Conservation (phyloP, 2,329 filamentous ascomycete species). For the Cordyceps militaris region DNA sequence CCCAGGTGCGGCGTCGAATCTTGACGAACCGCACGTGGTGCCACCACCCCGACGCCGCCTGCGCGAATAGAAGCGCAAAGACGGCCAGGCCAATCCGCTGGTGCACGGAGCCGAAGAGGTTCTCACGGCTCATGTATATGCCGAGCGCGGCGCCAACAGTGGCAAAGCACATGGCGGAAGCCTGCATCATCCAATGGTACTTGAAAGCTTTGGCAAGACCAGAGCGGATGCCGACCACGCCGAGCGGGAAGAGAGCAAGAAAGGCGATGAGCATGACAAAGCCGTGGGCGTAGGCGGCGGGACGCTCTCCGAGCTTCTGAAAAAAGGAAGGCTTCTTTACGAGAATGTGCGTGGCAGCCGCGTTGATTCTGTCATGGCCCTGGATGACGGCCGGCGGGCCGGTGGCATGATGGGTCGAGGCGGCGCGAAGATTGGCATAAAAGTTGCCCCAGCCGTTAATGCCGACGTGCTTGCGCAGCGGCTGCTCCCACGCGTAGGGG, state of each 20-base stretch:
- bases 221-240: conserved; percentile 13
- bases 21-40: conserved; percentile 12
- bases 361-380: neutral
- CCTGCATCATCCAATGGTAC: conserved; percentile 13
- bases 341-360: neutral
- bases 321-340: neutral
- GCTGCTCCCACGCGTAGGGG: conserved; percentile 8
- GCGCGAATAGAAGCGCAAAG: neutral
- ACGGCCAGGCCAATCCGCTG: conserved; percentile 7
- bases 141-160: conserved; percentile 5
- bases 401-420: conserved; percentile 6
- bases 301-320: neutral
- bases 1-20: conserved; percentile 11
- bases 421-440: conserved; percentile 9
- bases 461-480: conserved; percentile 10
- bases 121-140: conserved; percentile 4
- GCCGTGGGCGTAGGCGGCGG: conserved; percentile 10
- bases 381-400: neutral
- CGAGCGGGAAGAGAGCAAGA: conserved; percentile 8
- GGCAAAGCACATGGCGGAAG: neutral
- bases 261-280: conserved; percentile 11
- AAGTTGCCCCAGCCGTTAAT: conserved; percentile 12
- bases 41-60: conserved; percentile 9
- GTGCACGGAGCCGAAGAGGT: conserved; percentile 10
- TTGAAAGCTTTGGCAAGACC: conserved; percentile 7